Evolutionary conservation across 495 filamentous ascomycete genomes (phyloP), one percentile per base, ranked within the genome.

Genomic region (Penicillium cinerascens): DNA sequence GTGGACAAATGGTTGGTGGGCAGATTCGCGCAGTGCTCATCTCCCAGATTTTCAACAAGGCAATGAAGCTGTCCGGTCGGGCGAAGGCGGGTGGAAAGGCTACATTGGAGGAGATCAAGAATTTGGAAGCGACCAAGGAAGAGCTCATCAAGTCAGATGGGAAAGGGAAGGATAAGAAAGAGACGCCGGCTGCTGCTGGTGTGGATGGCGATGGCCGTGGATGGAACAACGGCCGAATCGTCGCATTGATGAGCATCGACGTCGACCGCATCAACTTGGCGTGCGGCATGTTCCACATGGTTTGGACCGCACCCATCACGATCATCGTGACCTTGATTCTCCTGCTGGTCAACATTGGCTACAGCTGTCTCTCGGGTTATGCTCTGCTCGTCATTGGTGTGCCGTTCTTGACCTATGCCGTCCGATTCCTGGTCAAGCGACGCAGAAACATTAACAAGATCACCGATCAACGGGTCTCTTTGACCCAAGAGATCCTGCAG

Each of bases 191-290:
- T 13, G 27, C 35, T 40, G 67, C 58, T 11, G 75, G 72, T 5
- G 71, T 87, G 13, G 64, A 78, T 8, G 83, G 82, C 15, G 86
- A 91, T 56, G 87, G 87, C 21, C 78, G 78, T 6, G 91, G 91
- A 17, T 97, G 92, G 92, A 82, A 83, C 40, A 97, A 97, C 61
- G 92, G 92, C 17, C 81, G 88, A 49, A 87, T 97, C 25, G 81
- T 92, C 54, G 95, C 92, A 48, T 64, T 97, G 59, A 97, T 97
- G 92, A 88, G 87, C 49, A 89, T 91, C 36, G 92, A 97, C 60
- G 91, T 92, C 15, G 91, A 92, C 69, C 87, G 91, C 45, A 77
- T 97, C 52, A 91, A 96, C 60, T 82, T 88, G 60, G 89, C 90
- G 3, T 87, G 76, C 13, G 88, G 88, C 44, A 81, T 95, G 73